These are phyloP conservation scores for Pseudocercospora pini-densiflorae DNA, from an alignment of 2,329 filamentous ascomycete species.

Conservation along the genomic window DNA sequence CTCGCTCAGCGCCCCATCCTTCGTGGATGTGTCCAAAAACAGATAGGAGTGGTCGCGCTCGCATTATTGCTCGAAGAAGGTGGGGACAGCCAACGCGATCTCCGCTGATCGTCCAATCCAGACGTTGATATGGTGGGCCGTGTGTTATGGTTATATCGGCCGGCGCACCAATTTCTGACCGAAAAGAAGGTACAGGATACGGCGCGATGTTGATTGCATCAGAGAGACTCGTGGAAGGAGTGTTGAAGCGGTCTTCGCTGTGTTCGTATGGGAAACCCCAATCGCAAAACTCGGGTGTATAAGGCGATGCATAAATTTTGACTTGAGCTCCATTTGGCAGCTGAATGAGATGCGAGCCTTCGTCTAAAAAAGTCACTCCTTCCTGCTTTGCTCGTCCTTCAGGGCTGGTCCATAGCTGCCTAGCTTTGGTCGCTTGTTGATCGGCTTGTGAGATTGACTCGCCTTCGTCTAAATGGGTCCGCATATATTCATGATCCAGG, in stretches of 20 bases:
- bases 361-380: constrained; percentile 59
- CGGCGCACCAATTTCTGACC: neutral
- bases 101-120: constrained; percentile 32
- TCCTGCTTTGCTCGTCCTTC: constrained; percentile 37
- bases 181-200: constrained; percentile 17
- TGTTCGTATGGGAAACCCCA: constrained; percentile 62
- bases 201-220: constrained; percentile 21
- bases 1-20: constrained; percentile 61
- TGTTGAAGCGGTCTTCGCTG: constrained; percentile 46
- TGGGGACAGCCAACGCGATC: constrained; percentile 47
- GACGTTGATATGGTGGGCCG: constrained; percentile 41
- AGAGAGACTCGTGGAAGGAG: constrained; percentile 11
- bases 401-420: constrained; percentile 18
- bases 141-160: constrained; percentile 49
- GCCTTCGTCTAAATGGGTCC: constrained; percentile 8
- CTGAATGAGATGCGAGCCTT: constrained; percentile 54
- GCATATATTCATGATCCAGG: constrained; percentile 28
- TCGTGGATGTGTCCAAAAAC: constrained; percentile 67
- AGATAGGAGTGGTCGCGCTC: constrained; percentile 53
- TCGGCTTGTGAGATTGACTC: constrained; percentile 14
- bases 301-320: constrained; percentile 58
- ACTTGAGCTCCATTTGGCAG: constrained; percentile 55
- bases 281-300: constrained; percentile 57
- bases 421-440: constrained; percentile 9
- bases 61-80: constrained; percentile 54